Evolutionary conservation across 768 basidiomycete genomes (phyloP), one percentile per base, ranked within the genome.

Genomic region (Phylloporus sp.): DNA sequence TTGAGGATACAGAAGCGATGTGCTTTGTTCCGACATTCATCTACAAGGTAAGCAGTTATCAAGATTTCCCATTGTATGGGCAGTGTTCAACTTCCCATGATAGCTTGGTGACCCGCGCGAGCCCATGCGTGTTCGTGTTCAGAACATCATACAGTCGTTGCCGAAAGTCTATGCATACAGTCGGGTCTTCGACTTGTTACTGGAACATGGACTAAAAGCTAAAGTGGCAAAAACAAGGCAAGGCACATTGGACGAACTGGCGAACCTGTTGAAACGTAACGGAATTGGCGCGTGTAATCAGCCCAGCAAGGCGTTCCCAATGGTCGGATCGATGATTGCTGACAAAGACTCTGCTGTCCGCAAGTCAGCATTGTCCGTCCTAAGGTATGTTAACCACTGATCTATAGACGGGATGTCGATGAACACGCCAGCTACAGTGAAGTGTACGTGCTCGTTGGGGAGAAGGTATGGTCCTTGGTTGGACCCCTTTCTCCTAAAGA

Each of bases 51-150:
- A 51, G 60, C 42, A n/a, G 6, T 37, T 36, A 2, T 24, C 28
- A 14, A 36, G 24, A 11, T 10, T 21, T 22, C 20, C 2, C 9
- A 33, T 21, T 17, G 5, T 24, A 22, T 44, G 41, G 35, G 39
- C 36, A n/a, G 24, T 27, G 20, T 44, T 37, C 37, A 49, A 26
- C 11, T 44, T 26, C 29, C 49, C 22, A 39, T 37, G 43, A 49
- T 20, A 98, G 95, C 84, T 97, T 49, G 96, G 96, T 13, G 96
- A 98, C 70, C 81, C 86, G 23, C 77, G 91, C 22, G 92, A 94
- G 67, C 82, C 80, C 49, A 79, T 92, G 35, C 81, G 92, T 7
- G 61, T 71, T 37, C 81, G 93, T 40, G 82, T 96, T 18, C 82
- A 89, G 54, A 84, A 82, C 38, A 86, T 96, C 49, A 81, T 98